Evolutionary conservation across 495 filamentous ascomycete genomes (phyloP), one percentile per base, ranked within the genome.

Genomic region (Neurospora sublineolata): DNA sequence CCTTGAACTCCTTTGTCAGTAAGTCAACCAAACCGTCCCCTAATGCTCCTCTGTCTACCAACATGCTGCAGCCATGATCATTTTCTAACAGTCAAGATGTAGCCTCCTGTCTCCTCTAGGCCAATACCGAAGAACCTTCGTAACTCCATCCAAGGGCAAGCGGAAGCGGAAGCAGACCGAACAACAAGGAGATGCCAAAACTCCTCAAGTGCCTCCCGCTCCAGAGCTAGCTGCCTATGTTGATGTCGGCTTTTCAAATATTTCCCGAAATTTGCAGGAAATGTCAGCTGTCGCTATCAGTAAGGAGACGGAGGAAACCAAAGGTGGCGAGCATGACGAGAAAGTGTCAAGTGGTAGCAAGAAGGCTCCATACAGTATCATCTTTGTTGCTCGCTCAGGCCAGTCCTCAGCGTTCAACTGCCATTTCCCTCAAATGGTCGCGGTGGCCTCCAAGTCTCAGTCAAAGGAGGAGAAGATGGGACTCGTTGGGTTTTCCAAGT

Each of bases 31-130:
- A 3, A 58, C 20, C 46, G 11, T 58, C 46, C 11, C 20, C 46
- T 27, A 14, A 58, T 58, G 20, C 46, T 58, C 20, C 46, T 58
- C 20, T 58, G 20, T 14, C 20, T 27, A 23, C 46, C 20, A 23
- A n/a, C 10, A 20, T 20, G 20, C 67, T 60, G 36, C 27, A 23
- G 4, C 16, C 4, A 18, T 37, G 10, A 11, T 60, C 72, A 18
- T 58, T 20, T 27, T 64, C 36, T 69, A 39, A 37, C 67, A 9
- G 37, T 37, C 44, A 37, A n/a, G 41, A 16, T 5, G 14, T 68
- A 91, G 88, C 72, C 78, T 90, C 40, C 78, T 91, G 10, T 76
- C 79, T 9, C 89, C 89, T 27, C 78, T 91, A 20, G 88, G 88
- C 18, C 73, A 81, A 52, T 80, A 90, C 73, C 85, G 87, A 12